Evolutionary conservation across 495 filamentous ascomycete species (phyloP), one percentile per base, ranked within the genome.

Genomic region (Daldinia childiae): DNA sequence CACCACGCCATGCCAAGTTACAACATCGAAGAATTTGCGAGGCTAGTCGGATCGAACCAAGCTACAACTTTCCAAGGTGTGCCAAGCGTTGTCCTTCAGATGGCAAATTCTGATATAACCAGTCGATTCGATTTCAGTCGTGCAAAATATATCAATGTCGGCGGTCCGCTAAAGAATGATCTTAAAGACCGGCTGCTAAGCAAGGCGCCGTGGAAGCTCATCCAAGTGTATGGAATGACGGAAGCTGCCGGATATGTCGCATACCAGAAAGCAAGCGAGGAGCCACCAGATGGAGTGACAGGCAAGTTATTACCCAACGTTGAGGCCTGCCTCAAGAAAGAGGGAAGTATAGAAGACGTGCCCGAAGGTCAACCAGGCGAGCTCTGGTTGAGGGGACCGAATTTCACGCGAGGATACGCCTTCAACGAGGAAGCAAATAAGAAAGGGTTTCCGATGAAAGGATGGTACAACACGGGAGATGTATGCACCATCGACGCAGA

Each of bases 391-490:
- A 83, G 86, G 70, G 91, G 91, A 0, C 84, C 87, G 4, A 86
- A 90, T 45, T 77, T 93, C 17, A 91, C 90, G 77, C 78, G 84
- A 26, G 84, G 85, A 27, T 93, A 93, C 75, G 84, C 85, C 51
- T 90, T 91, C 70, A 88, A 93, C 60, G 76, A 81, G 0, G 74
- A 80, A 30, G 87, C 82, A 0, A 93, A 90, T 1, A 73, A 68
- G 5, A 79, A 87, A 19, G 79, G 84, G 0, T 84, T 91, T 27
- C 88, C 87, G 1, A 17, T 62, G 0, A 87, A 91, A 66, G 90
- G 90, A 0, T 91, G 84, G 84, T 89, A 89, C 75, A 87, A 87
- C 50, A 91, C 89, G 2, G 89, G 89, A 2, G 89, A 91, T 70
- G 86, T 90, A 17, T 88, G 88, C 2, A 86, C 85, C 61, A 82